Evolutionary conservation across 2,329 filamentous ascomycete species (phyloP).

Genomic region (Dactylella cylindrospora): DNA sequence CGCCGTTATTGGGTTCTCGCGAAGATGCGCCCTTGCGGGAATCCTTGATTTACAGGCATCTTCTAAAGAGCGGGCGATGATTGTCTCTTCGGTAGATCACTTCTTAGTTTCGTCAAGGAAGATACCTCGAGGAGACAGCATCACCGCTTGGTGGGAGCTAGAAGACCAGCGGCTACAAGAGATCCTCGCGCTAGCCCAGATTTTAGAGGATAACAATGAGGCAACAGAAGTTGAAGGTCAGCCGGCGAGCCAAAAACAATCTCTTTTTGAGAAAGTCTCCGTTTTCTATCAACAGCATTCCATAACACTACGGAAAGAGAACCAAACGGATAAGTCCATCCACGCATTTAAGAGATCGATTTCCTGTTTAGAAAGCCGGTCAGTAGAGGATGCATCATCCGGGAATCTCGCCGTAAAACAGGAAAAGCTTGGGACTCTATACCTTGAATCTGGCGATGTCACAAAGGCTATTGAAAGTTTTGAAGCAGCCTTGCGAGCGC

Average conservation of each 20-base stretch:
- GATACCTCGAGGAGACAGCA: conserved; percentile 11
- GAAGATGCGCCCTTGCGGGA: conserved; percentile 31
- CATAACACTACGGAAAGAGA: conserved; percentile 26
- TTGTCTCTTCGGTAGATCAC: conserved; percentile 25
- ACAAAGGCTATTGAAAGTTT: conserved; percentile 44
- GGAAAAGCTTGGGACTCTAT: conserved; percentile 46
- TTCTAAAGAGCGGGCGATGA: conserved; percentile 29
- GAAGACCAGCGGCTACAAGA: conserved; percentile 41
- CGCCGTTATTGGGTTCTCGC: conserved; percentile 20
- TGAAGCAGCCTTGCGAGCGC: conserved; percentile 11
- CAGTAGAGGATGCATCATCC: conserved; percentile 43
- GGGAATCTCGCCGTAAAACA: conserved; percentile 46
- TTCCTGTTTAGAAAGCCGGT: conserved; percentile 45
- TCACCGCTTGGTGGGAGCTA: conserved; percentile 29
- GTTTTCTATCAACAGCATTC: conserved; percentile 41
- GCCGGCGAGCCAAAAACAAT: conserved; percentile 13
- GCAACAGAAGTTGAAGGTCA: conserved; percentile 26
- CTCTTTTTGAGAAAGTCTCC: conserved; percentile 38
- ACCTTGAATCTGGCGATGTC: conserved; percentile 45
- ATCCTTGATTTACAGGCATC: conserved; percentile 24
- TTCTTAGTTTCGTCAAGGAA: conserved; percentile 32
- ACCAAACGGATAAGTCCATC: conserved; percentile 34
- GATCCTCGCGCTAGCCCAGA: conserved; percentile 26
- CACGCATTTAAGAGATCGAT: conserved; percentile 46
- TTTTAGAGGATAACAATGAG: conserved; percentile 20